Conservation (phyloP, 2,329 filamentous ascomycete genomes). For the Lachnellula hyalina region DNA sequence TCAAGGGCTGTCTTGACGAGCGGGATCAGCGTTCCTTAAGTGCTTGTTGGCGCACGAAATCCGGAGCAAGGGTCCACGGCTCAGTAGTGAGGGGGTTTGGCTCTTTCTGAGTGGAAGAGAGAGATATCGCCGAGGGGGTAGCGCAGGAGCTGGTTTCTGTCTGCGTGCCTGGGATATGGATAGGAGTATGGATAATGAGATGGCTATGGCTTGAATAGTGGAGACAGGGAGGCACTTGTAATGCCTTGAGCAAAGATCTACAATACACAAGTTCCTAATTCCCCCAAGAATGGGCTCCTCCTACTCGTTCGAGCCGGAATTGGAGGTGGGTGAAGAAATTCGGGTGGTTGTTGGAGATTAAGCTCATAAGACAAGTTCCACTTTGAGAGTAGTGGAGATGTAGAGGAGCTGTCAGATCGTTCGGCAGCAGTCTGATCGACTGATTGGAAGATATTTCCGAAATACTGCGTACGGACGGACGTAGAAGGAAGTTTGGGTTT, state of each 20-base stretch:
- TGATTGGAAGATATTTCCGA: conserved; percentile 7
- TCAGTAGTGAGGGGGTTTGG: conserved; percentile 14
- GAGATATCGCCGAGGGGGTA: conserved; percentile 6
- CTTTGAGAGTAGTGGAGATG: conserved; percentile 12
- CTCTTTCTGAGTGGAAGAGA: conserved; percentile 17
- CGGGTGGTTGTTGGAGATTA: conserved; percentile 17
- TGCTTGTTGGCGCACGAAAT: conserved; percentile 20
- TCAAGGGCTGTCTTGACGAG: conserved; percentile 14
- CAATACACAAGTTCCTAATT: conserved; percentile 13
- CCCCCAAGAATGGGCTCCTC: conserved; percentile 9
- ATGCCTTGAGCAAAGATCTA: conserved; percentile 25
- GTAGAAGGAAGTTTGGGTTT: not conserved
- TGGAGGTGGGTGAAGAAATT: conserved; percentile 2
- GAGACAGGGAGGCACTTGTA: conserved; percentile 10
- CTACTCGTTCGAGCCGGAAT: conserved; percentile 8
- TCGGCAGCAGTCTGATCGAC: conserved; percentile 18
- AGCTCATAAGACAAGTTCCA: conserved; percentile 23
- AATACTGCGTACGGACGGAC: conserved; percentile 3
- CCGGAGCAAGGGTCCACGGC: conserved; percentile 15
- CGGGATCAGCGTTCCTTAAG: conserved; percentile 33
- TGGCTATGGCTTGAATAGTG: conserved; percentile 8
- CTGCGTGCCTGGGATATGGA: conserved; percentile 4
- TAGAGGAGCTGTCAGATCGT: conserved; percentile 19
- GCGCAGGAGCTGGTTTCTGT: conserved; percentile 8
- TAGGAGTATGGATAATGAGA: too few relatives aligned